Base-by-base conservation (phyloP, 164 flowering plant genomes). In the Stephania yunnanensis region DNA sequence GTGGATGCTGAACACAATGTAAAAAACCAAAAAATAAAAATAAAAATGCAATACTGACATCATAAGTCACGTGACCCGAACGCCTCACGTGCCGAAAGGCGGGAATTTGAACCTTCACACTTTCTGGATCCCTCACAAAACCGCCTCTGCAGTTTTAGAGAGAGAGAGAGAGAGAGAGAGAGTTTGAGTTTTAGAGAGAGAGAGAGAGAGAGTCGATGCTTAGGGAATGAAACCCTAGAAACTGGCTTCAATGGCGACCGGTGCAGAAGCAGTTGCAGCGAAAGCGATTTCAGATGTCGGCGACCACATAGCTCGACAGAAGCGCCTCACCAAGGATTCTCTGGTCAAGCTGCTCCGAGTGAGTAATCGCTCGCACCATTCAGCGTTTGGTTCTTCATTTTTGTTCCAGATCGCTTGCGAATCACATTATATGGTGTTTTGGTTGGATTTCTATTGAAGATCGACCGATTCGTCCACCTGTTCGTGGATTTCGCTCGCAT, bases 281-380 rank as follows among this genome's bases (percentile, higher is more conserved):
- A 85, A 82, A 73, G 74, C 80, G 68, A 72, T 94, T 44, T 61
- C 79, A 65, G 85, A 85, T 7, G 78, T 94, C 78, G 98, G 92
- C 52, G 70, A 83, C 19, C 80, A 82, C 31, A 91, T 94, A 78
- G 75, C 76, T 29, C 71, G 74, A 48, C 84, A 84, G 74, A 30
- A 86, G 73, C 92, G 92, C 46, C 89, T 86, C 25, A 86, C 83
- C 88, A 92, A 95, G 76, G 95, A 87, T 74, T 76, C 78, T 31
- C 84, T 95, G 61, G 83, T 90, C 82, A 92, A 91, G 69, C 82
- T 87, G 44, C 93, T 95, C 80, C 78, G 86, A 67, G 97, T 93
- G 80, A 69, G 81, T 71, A 6, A 30, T 36, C 20, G 42, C 42
- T 2, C 42, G 42, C 42, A 36, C 42, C 42, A 36, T 36, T 36